These are phyloP conservation scores for Tuber borchii DNA, from an alignment of 495 filamentous ascomycete species.

Conservation along the genomic window DNA sequence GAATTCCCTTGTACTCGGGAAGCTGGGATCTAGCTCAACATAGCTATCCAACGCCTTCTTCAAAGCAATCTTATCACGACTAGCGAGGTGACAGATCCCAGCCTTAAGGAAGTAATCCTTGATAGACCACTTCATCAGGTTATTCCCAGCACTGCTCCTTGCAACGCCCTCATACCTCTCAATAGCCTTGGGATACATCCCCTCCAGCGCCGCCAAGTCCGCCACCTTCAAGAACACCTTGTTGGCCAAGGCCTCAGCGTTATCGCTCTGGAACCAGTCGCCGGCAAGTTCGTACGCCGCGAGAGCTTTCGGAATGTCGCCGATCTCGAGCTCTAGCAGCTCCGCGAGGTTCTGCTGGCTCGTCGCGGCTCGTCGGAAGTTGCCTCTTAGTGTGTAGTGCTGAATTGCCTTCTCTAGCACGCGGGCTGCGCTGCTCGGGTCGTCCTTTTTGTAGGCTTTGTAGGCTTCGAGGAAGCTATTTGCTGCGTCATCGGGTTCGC, in stretches of 20 bases:
- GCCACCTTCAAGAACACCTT: slow-evolving; percentile 84
- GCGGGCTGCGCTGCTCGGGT: slow-evolving; percentile 69
- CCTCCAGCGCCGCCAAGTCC: slow-evolving; percentile 72
- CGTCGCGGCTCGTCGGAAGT: slow-evolving; percentile 79
- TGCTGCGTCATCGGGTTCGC: slow-evolving; percentile 82
- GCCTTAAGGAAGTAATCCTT: slow-evolving; percentile 92
- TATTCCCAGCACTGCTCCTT: slow-evolving; percentile 62
- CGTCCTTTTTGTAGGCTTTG: slow-evolving; percentile 76
- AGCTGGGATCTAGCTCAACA: slow-evolving; percentile 71
- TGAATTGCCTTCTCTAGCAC: slow-evolving; percentile 67
- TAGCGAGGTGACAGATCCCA: slow-evolving; percentile 73
- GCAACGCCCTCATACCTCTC: slow-evolving; percentile 76
- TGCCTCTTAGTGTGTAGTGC: slow-evolving; percentile 75
- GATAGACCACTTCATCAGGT: slow-evolving; percentile 81
- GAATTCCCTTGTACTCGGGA: slow-evolving; percentile 66
- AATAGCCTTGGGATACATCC: slow-evolving; percentile 73
- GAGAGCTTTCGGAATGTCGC: slow-evolving; percentile 66
- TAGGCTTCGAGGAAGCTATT: slow-evolving; percentile 69
- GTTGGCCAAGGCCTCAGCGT: slow-evolving; percentile 77
- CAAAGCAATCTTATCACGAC: slow-evolving; percentile 63
- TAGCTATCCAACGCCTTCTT: slow-evolving; percentile 74
- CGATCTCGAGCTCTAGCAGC: slow-evolving; percentile 69
- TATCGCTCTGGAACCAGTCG: slow-evolving; percentile 77
- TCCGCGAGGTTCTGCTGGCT: slow-evolving; percentile 81
- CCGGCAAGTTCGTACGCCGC: slow-evolving; percentile 75